Conservation (phyloP, 176 grass and related monocot species). For the Paspalum vaginatum region DNA sequence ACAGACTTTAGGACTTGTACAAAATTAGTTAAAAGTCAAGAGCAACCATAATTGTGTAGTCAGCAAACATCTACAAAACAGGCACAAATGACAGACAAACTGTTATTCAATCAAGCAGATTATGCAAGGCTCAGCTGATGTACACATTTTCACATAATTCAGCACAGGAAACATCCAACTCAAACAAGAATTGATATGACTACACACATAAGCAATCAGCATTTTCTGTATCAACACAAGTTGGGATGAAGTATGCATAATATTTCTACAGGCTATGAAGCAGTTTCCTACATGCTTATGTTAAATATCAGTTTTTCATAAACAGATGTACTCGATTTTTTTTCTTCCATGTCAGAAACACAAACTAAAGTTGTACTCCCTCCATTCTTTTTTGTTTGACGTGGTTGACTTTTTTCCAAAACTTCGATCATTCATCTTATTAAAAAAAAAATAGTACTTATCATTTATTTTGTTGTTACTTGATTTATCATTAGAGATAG, state of each 20-base stretch:
- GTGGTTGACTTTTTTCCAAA: too few species aligned
- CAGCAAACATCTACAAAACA: not conserved
- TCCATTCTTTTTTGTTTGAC: too few species aligned
- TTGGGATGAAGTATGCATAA: not conserved
- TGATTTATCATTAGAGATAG: too few species aligned
- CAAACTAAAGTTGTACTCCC: not conserved
- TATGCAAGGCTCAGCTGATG: not conserved
- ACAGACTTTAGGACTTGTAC: not conserved
- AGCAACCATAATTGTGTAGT: not conserved
- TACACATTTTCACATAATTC: not conserved
- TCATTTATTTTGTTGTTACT: too few species aligned
- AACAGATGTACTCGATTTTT: not conserved
- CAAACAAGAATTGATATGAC: not conserved
- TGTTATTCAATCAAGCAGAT: conserved; percentile 21
- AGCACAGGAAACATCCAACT: not conserved
- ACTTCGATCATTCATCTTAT: too few species aligned
- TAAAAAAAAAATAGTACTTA: too few species aligned
- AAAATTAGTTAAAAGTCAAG: not conserved
- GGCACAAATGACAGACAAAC: not conserved
- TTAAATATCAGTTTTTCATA: not conserved
- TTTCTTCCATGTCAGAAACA: not conserved
- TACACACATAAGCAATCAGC: not conserved
- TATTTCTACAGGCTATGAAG: conserved; percentile 3
- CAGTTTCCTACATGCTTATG: not conserved
- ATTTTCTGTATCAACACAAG: conserved; percentile 14